These are phyloP conservation scores for Elsinoe necatrix DNA, from an alignment of 2,329 filamentous ascomycete genomes.

Conservation along the genomic window DNA sequence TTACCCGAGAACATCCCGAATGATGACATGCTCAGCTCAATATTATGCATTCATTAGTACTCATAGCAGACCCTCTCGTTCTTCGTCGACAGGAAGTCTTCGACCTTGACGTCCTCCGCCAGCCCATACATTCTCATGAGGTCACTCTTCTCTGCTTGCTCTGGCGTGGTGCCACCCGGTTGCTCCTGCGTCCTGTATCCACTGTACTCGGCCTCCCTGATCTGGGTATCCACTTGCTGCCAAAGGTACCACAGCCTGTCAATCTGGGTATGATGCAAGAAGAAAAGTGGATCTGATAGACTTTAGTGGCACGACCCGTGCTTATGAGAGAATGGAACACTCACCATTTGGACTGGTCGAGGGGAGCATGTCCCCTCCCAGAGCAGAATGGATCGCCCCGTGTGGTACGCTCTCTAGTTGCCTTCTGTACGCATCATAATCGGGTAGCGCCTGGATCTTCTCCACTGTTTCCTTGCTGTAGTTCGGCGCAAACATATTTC, in stretches of 20 bases:
- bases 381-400: background rate
- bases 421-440: background rate
- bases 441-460: background rate
- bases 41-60: background rate
- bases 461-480: background rate
- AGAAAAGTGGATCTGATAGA: slow-evolving; percentile 18
- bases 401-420: background rate
- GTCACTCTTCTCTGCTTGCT: background rate
- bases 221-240: slow-evolving; percentile 19
- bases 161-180: background rate
- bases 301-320: no score
- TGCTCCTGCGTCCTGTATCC: slow-evolving; percentile 1
- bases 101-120: background rate
- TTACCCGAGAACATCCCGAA: background rate
- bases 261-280: slow-evolving; percentile 18
- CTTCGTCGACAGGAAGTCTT: background rate
- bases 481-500: background rate
- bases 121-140: background rate
- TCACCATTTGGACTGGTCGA: background rate
- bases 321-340: background rate
- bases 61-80: background rate
- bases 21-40: background rate
- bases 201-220: slow-evolving; percentile 17
- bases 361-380: background rate
- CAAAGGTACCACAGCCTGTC: slow-evolving; percentile 20